Conservation (phyloP, 768 basidiomycete genomes). For the Strobilomyces confusus region DNA sequence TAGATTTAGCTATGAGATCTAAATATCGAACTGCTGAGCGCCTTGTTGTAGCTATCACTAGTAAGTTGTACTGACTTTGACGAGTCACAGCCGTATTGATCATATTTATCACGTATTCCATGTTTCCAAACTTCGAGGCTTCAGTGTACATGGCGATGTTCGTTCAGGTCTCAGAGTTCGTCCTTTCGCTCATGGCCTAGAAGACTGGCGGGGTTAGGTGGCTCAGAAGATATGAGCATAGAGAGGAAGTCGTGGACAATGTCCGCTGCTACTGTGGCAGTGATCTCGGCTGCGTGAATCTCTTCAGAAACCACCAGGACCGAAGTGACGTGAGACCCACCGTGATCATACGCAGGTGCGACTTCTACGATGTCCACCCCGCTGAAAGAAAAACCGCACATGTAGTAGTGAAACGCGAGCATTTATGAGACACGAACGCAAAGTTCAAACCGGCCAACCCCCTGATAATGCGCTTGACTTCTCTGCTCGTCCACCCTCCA, state of each 20-base stretch:
- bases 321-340: conserved; percentile 6
- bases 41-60: conserved; percentile 38
- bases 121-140: not conserved
- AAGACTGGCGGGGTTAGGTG: conserved; percentile 18
- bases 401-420: not conserved
- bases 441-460: conserved; percentile 78
- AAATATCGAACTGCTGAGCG: not conserved
- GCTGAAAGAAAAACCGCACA: conserved; percentile 1
- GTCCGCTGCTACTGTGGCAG: conserved; percentile 42
- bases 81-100: not conserved
- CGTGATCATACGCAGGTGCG: conserved; percentile 26
- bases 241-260: conserved; percentile 44
- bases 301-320: conserved; percentile 4
- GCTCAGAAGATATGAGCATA: conserved; percentile 31
- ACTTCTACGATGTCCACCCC: conserved; percentile 26
- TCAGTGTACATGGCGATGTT: too few species aligned
- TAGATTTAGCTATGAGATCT: not conserved
- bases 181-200: conserved; percentile 15
- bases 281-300: conserved; percentile 32
- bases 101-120: not conserved
- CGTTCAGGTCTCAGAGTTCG: conserved; percentile 13
- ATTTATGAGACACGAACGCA: conserved; percentile 42
- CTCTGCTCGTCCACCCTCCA: conserved; percentile 82
- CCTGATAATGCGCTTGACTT: conserved; percentile 75
- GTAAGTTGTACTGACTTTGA: not conserved